Evolutionary conservation across 805 yeast species (phyloP).

Genomic region (Cyberlindnera suaveolens): DNA sequence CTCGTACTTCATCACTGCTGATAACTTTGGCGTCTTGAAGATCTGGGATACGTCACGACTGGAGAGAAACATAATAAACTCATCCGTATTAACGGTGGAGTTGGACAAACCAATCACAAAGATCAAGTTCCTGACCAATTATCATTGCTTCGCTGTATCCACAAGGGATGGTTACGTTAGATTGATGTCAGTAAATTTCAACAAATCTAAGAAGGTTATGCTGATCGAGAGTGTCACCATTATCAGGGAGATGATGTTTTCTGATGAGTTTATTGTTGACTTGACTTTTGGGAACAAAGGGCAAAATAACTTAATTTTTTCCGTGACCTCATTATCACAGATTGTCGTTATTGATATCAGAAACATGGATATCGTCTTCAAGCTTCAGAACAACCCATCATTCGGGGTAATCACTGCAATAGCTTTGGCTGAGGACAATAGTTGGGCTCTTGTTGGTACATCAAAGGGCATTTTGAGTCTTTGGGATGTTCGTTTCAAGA

Average conservation of each 20-base stretch:
- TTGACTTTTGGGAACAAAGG: constrained; percentile 36
- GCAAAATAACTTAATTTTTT: constrained; percentile 36
- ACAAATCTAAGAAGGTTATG: constrained; percentile 18
- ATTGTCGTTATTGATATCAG: constrained; percentile 53
- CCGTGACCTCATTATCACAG: constrained; percentile 46
- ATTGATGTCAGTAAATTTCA: constrained; percentile 32
- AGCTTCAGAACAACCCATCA: constrained; percentile 46
- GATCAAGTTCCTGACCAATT: constrained; percentile 43
- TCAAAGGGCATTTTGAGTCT: constrained; percentile 63
- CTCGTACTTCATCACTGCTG: constrained; percentile 68
- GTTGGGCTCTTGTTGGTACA: constrained; percentile 75
- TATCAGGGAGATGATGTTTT: constrained; percentile 38
- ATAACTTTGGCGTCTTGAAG: constrained; percentile 64
- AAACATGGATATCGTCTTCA: constrained; percentile 37
- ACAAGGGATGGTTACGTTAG: constrained; percentile 30
- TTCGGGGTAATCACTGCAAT: constrained; percentile 66
- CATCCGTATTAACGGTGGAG: constrained; percentile 40
- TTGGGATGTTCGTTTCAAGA: constrained; percentile 74
- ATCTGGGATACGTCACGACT: constrained; percentile 73
- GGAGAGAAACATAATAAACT: constrained; percentile 52
- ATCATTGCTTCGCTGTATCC: constrained; percentile 55
- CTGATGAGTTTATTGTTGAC: constrained; percentile 35
- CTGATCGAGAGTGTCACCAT: constrained; percentile 18
- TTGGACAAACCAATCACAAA: constrained; percentile 44
- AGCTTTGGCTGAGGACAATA: constrained; percentile 42